Percentiles rank a stretch among this genome's conserved stretches.
phyloP scores from a whole-genome alignment of 805 yeast species.

The Wickerhamiella lipophila region DNA sequence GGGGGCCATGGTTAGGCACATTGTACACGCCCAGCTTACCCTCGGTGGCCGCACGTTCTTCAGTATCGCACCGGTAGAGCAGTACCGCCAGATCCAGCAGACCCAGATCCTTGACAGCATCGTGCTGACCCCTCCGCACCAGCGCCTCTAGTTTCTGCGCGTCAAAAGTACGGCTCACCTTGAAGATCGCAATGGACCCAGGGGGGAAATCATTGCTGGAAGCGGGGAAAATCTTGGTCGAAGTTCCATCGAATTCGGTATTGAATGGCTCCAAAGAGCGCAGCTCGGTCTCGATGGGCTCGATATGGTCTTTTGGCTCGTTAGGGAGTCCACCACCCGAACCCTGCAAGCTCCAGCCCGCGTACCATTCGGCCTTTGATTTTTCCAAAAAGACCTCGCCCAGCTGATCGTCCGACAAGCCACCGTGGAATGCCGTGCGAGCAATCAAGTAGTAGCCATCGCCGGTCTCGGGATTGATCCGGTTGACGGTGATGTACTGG shows the following conservation, averaged over 20 bases:
- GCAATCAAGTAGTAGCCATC: constrained; percentile 82
- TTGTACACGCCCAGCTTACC: constrained; percentile 63
- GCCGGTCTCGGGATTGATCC: constrained; percentile 73
- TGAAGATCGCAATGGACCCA: constrained; percentile 79
- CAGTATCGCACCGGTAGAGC: constrained; percentile 68
- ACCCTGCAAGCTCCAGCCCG: constrained; percentile 47
- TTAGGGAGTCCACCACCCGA: constrained; percentile 35
- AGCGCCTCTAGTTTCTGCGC: constrained; percentile 51
- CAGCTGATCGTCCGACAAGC: constrained; percentile 23
- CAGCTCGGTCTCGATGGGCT: constrained; percentile 56
- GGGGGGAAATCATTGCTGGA: constrained; percentile 49
- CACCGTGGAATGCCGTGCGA: constrained; percentile 57
- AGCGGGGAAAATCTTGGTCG: constrained; percentile 36
- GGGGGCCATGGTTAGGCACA: constrained; percentile 59
- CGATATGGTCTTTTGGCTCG: constrained; percentile 32
- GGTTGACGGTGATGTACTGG: constrained; percentile 79
- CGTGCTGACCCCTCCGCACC: constrained; percentile 63
- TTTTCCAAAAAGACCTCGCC: constrained; percentile 27
- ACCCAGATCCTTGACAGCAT: constrained; percentile 49
- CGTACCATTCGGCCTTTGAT: constrained; percentile 31
- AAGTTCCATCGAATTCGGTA: constrained; percentile 34
- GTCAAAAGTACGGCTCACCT: constrained; percentile 56
- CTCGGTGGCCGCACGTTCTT: constrained; percentile 68
- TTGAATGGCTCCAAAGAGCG: constrained; percentile 40
- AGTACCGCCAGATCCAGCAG: constrained; percentile 63